Evolutionary conservation across 371 early-diverging fungal genomes (phyloP), one percentile per base, ranked within the genome.

Genomic region (Actinomortierella wolfii): DNA sequence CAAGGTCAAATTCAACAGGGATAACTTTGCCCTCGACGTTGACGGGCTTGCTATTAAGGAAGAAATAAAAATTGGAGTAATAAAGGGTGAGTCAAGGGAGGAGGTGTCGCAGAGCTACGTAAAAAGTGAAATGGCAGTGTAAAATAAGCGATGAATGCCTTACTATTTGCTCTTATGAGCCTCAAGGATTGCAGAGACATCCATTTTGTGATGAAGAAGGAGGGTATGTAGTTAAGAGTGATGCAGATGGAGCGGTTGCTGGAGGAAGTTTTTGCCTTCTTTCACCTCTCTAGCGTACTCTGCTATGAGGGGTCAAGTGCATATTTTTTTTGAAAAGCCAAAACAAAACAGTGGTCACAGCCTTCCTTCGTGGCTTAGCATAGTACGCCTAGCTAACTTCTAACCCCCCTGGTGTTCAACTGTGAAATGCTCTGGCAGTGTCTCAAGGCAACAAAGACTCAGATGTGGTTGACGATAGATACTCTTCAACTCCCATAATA

Each of bases 1-100:
- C 94, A 44, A 95, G 80, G 81, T 97, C 96, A 58, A 88, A 87
- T 52, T 93, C 93, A 50, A 94, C 78, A 26, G 97, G 95, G 34
- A 94, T 83, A 49, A 89, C 79, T 64, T 89, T 91, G 54, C 73
- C 76, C 56, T 88, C 86, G 6, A 86, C 89, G 29, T 81, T 78
- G 54, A 87, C 83, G 13, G 86, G 76, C 68, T 88, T 85, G 60
- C 86, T 87, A 54, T 39, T 34, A 42, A 43, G n/a, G 50, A 61
- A 40, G 23, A 46, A n/a, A 14, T 54, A 21, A n/a, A 45, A 44
- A 41, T 34, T 34, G 34, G 11, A 34, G 34, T 11, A 34, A 4
- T 21, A 7, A 23, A 49, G 24, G 5, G 23, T 6, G 49, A 49
- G 49, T 2, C 49, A 49, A 49, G 7, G 20, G 7, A 23, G 25